A percentile compares a stretch with the other conserved stretches of the same genome.
These are phyloP conservation scores for Arbutus unedo DNA, from an alignment of 148 eudicot genomes.

Conservation along the genomic window DNA sequence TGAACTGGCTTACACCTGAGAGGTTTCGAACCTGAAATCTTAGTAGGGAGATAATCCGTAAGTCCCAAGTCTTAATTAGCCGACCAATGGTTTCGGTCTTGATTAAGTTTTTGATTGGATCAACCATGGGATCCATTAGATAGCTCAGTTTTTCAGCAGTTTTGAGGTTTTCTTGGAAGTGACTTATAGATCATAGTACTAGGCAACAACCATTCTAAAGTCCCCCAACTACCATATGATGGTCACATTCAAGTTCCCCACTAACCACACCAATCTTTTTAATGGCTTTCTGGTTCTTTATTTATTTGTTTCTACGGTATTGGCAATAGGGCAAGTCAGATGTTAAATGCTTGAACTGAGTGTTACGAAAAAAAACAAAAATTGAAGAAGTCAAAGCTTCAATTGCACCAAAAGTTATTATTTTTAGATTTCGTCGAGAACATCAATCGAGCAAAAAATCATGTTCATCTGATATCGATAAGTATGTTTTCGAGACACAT, in stretches of 20 bases:
- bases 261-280: background rate
- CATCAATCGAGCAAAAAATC: too few relatives aligned
- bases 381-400: background rate
- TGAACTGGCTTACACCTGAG: too few relatives aligned
- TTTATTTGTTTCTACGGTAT: background rate
- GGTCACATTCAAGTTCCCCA: constrained; percentile 3
- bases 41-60: too few relatives aligned
- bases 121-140: background rate
- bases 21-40: too few relatives aligned
- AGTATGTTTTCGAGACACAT: too few relatives aligned
- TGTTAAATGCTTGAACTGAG: background rate
- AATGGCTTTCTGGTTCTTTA: background rate
- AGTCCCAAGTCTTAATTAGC: too few relatives aligned
- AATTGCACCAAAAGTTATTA: background rate
- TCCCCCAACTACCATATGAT: background rate
- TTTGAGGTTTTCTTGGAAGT: background rate
- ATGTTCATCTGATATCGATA: too few relatives aligned
- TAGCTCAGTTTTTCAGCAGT: background rate
- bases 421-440: too few relatives aligned
- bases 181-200: background rate
- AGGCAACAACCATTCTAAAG: constrained; percentile 3
- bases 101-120: too few relatives aligned
- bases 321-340: background rate
- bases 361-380: background rate
- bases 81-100: too few relatives aligned